phyloP scores from a whole-genome alignment of 1,284 basidiomycete genomes.

The Meira nashicola region DNA sequence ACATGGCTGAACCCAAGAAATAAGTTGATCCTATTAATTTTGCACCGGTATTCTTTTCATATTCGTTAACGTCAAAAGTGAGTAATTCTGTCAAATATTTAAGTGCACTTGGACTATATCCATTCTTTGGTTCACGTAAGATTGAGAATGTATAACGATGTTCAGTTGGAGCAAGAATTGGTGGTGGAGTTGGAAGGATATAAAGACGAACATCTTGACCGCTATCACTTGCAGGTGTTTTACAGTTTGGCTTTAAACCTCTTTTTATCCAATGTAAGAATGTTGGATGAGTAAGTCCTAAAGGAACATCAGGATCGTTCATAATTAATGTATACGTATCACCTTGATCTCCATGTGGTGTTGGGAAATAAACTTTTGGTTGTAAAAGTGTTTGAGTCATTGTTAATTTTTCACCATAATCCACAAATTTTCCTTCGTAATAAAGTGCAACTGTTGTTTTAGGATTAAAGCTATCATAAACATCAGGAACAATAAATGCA shows the following conservation, averaged over 20 bases:
- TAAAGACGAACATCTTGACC: constrained; percentile 1
- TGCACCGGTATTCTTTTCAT: not conserved
- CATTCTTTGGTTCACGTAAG: not conserved
- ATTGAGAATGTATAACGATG: not conserved
- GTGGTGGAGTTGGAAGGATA: not conserved
- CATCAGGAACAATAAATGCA: not conserved
- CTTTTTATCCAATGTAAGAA: not conserved
- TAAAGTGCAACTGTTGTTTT: not conserved
- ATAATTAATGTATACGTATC: not conserved
- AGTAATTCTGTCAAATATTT: not conserved
- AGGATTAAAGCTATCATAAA: not conserved
- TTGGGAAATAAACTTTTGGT: not conserved
- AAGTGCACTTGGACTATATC: not conserved
- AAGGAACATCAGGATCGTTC: not conserved
- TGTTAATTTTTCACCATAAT: not conserved
- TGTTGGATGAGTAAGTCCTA: not conserved
- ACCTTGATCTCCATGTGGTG: not conserved
- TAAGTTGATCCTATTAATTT: not conserved
- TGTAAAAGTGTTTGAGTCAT: not conserved
- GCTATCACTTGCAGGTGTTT: not conserved
- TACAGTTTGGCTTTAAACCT: not conserved
- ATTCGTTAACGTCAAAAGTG: not conserved
- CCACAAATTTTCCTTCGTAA: not conserved
- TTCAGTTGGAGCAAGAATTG: not conserved
- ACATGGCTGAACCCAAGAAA: not conserved